Evolutionary conservation across 1,139 yeast species (phyloP).

Genomic region (Suhomyces bribrorum): DNA sequence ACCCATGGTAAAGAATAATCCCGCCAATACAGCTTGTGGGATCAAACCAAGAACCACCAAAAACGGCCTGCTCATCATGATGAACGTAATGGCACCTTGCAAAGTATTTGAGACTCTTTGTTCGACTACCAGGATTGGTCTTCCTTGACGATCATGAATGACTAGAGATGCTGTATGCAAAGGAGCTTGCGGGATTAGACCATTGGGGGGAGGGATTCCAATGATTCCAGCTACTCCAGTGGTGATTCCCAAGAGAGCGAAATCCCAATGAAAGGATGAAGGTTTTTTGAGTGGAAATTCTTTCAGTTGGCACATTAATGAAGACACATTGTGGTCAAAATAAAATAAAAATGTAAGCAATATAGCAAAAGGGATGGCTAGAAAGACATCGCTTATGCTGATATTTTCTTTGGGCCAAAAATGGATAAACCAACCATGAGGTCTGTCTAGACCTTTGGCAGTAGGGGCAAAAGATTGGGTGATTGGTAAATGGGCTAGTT

Average conservation of each 20-base stretch:
- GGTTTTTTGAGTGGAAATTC: constrained; percentile 84
- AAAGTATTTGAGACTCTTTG: constrained; percentile 81
- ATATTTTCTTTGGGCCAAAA: constrained; percentile 68
- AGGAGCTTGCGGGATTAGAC: constrained; percentile 96
- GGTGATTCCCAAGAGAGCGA: constrained; percentile 76
- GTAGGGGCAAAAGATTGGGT: constrained; percentile 80
- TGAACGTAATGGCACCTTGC: constrained; percentile 82
- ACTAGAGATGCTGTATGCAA: constrained; percentile 81
- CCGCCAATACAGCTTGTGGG: constrained; percentile 95
- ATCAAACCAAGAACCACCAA: constrained; percentile 75
- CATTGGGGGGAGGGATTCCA: constrained; percentile 96
- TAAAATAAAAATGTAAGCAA: constrained; percentile 80
- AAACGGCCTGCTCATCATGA: constrained; percentile 88
- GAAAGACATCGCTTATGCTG: constrained; percentile 69
- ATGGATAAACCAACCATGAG: constrained; percentile 73
- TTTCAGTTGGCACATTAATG: constrained; percentile 85
- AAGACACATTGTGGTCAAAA: constrained; percentile 93
- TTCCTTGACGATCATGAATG: constrained; percentile 53
- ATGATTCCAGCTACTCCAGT: constrained; percentile 85
- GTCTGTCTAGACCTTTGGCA: constrained; percentile 33
- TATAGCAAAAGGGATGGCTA: constrained; percentile 91
- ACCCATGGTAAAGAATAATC: constrained; percentile 92
- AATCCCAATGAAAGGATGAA: constrained; percentile 91
- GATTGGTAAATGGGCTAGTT: constrained; percentile 67
- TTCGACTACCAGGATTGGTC: constrained; percentile 69